These are phyloP conservation scores for Vinca minor DNA, from an alignment of 257 asterid genomes.

Conservation along the genomic window DNA sequence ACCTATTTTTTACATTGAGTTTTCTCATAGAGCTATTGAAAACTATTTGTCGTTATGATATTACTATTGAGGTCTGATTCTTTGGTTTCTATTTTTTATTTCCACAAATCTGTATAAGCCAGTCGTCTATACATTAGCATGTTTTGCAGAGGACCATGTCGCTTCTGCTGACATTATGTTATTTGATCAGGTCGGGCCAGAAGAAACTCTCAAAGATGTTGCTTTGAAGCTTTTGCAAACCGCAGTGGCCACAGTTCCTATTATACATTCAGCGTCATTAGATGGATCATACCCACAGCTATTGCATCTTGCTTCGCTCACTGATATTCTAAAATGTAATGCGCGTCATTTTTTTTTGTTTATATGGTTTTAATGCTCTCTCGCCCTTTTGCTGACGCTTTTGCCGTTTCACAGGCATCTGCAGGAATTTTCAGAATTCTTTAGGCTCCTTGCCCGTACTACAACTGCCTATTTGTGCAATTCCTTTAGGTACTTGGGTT, in stretches of 20 bases:
- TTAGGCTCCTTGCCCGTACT: constrained; percentile 66
- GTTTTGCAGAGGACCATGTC: background rate
- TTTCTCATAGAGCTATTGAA: no score
- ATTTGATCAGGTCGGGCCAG: constrained; percentile 76
- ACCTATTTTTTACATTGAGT: background rate
- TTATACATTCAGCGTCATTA: constrained; percentile 53
- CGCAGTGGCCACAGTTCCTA: constrained; percentile 69
- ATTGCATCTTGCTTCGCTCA: constrained; percentile 82
- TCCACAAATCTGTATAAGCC: background rate
- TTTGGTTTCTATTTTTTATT: constrained; percentile 1
- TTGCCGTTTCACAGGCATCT: constrained; percentile 54
- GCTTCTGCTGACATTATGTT: constrained; percentile 1
- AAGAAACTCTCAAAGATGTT: constrained; percentile 70
- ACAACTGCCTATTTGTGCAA: constrained; percentile 56
- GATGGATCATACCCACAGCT: constrained; percentile 66
- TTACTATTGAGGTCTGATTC: background rate
- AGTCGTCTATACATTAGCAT: constrained; percentile 13
- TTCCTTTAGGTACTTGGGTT: constrained; percentile 86
- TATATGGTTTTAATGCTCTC: background rate
- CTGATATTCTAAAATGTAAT: constrained; percentile 75
- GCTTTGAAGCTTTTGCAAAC: constrained; percentile 69
- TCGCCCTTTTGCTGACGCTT: constrained; percentile 15
- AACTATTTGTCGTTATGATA: background rate
- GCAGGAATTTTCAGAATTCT: constrained; percentile 72
- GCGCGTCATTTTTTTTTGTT: background rate